phyloP scores from a whole-genome alignment of 1,284 basidiomycete genomes.

The Pseudomicrostroma phylloplanum region DNA sequence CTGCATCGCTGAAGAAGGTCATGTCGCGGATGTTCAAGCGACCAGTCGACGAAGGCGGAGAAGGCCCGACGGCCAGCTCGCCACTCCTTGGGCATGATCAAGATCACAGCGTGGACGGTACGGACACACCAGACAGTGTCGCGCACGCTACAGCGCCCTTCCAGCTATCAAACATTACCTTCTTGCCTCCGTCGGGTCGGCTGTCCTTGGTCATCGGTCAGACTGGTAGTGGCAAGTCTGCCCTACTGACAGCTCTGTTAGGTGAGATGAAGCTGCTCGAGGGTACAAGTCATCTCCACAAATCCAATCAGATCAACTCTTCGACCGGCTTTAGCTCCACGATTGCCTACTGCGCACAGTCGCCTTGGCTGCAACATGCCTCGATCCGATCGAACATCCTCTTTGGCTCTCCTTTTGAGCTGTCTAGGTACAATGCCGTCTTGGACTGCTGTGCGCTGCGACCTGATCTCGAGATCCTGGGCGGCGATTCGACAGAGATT shows the following conservation, averaged over 20 bases:
- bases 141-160: constrained; percentile 16
- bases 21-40: background rate
- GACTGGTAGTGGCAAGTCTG: constrained; percentile 42
- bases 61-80: background rate
- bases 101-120: background rate
- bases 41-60: background rate
- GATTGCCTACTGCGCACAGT: constrained; percentile 33
- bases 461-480: constrained; percentile 32
- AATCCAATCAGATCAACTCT: background rate
- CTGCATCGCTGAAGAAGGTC: background rate
- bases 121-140: background rate
- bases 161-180: constrained; percentile 23
- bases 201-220: constrained; percentile 42
- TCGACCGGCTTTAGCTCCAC: constrained; percentile 2
- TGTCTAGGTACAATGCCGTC: constrained; percentile 29
- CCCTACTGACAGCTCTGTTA: constrained; percentile 36
- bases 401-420: constrained; percentile 32
- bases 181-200: constrained; percentile 22
- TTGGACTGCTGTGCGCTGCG: constrained; percentile 33
- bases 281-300: constrained; percentile 17
- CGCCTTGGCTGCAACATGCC: constrained; percentile 32
- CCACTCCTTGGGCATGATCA: background rate
- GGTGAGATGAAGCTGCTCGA: constrained; percentile 34
- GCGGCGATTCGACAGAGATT: constrained; percentile 23
- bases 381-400: constrained; percentile 42